Base-by-base conservation (phyloP, 305 asterid species). In the Solanum hybrid region DNA sequence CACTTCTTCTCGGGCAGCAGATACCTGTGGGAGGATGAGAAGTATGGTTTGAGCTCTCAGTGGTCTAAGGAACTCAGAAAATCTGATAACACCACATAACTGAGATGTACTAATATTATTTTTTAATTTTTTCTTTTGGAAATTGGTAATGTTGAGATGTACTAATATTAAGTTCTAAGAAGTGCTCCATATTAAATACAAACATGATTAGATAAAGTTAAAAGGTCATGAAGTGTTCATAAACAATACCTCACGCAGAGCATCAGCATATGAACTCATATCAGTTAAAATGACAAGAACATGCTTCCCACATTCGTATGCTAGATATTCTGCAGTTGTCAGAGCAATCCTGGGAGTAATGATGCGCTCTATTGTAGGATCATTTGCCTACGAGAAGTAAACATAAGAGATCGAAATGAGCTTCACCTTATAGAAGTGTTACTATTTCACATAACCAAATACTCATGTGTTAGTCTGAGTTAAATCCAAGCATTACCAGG, bases 261-360 rank as follows among this genome's bases (percentile, higher is more conserved):
- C 99, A 93, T 97, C 98, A 87, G 99, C 98, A 91, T 97, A 97
- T 85, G 99, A 97, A 93, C 98, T 97, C 99, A 97, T 97, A 93
- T 97, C 99, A 87, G 99, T 97, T 94, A 97, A 94, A 90, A 96
- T 97, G 93, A 97, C 99, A 93, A 97, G 99, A 89, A 97, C 99
- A 88, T 97, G 99, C 95, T 97, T 97, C 92, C 99, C 99, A 12
- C 99, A 97, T 92, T 94, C 98, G 91, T 97, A 97, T 88, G 99
- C 99, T 86, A 97, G 91, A 90, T 97, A 97, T 91, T 97, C 99
- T 72, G 98, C 99, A 90, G 98, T 97, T 87, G 99, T 97, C 89
- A 97, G 92, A 93, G 99, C 99, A 94, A 97, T 97, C 87, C 98
- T 98, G 85, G 98, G 99, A 76, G 99, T 97, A 90, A 97, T 97